Percentiles rank a stretch among this genome's conserved stretches.
Conservation (phyloP, 768 basidiomycete species). For the Kwoniella newhampshirensis region DNA sequence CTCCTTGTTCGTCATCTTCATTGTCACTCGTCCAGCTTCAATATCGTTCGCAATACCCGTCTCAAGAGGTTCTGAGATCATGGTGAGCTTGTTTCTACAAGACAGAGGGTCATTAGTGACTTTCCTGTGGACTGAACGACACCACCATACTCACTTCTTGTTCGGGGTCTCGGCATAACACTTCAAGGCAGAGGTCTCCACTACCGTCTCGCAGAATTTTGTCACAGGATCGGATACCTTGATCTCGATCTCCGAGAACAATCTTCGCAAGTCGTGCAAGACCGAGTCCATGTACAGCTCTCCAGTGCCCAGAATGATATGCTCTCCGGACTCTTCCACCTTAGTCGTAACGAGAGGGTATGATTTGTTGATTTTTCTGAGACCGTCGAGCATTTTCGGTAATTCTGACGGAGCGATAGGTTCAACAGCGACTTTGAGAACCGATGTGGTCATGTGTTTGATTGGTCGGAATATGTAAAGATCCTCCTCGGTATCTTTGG, state of each 20-base stretch:
- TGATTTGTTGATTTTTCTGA: conserved; percentile 95
- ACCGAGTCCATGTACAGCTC: conserved; percentile 95
- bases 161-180: conserved; percentile 99
- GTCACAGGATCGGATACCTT: conserved; percentile 99
- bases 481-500: conserved; percentile 69
- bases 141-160: conserved; percentile 59
- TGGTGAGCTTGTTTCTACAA: conserved; percentile 88
- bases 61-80: conserved; percentile 98
- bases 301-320: conserved; percentile 93
- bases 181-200: conserved; percentile 95
- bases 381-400: conserved; percentile 96
- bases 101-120: background rate
- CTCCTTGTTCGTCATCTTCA: conserved; percentile 93
- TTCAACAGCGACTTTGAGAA: conserved; percentile 96
- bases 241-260: conserved; percentile 99
- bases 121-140: background rate
- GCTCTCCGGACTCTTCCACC: conserved; percentile 97
- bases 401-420: conserved; percentile 96
- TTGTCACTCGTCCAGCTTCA: conserved; percentile 85
- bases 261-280: conserved; percentile 85
- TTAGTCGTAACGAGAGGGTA: conserved; percentile 93
- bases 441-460: conserved; percentile 94
- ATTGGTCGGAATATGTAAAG: conserved; percentile 93
- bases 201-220: conserved; percentile 95
- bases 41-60: conserved; percentile 94